Evolutionary conservation across 2,329 filamentous ascomycete genomes (phyloP).

Genomic region (Emericellopsis atlantica): DNA sequence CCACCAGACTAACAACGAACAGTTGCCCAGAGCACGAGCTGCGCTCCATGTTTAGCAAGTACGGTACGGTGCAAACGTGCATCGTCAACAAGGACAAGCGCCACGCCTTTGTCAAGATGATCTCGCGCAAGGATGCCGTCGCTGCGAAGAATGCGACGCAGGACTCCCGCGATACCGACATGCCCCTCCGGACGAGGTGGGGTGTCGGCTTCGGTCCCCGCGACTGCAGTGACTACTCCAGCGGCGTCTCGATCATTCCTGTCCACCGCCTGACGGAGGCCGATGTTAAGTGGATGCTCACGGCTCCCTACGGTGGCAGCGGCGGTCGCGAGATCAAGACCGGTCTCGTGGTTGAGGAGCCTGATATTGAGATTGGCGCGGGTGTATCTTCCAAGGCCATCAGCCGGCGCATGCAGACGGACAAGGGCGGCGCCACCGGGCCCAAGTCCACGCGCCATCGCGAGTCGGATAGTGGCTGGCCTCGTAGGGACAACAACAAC

Average conservation of each 20-base stretch:
- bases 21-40: constrained; percentile 73
- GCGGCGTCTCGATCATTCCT: constrained; percentile 84
- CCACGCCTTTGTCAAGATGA: constrained; percentile 98
- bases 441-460: constrained; percentile 46
- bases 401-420: constrained; percentile 56
- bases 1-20: constrained; percentile 7
- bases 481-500: constrained; percentile 17
- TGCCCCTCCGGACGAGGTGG: constrained; percentile 82
- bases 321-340: constrained; percentile 70
- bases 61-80: constrained; percentile 85
- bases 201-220: constrained; percentile 93
- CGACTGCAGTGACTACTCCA: constrained; percentile 93
- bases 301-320: constrained; percentile 84
- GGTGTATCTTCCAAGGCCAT: constrained; percentile 91
- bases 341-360: constrained; percentile 88
- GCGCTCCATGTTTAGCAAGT: constrained; percentile 65
- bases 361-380: constrained; percentile 95
- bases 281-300: constrained; percentile 94
- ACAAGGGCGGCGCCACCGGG: constrained; percentile 51
- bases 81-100: constrained; percentile 98
- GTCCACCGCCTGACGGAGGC: constrained; percentile 89
- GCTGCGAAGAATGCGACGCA: constrained; percentile 82
- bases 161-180: constrained; percentile 56
- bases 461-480: constrained; percentile 21
- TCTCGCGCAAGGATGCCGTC: constrained; percentile 75